A percentile compares a stretch with the other conserved stretches of the same genome.
phyloP scores from a whole-genome alignment of 495 filamentous ascomycete species.

The Trichoderma gamsii region DNA sequence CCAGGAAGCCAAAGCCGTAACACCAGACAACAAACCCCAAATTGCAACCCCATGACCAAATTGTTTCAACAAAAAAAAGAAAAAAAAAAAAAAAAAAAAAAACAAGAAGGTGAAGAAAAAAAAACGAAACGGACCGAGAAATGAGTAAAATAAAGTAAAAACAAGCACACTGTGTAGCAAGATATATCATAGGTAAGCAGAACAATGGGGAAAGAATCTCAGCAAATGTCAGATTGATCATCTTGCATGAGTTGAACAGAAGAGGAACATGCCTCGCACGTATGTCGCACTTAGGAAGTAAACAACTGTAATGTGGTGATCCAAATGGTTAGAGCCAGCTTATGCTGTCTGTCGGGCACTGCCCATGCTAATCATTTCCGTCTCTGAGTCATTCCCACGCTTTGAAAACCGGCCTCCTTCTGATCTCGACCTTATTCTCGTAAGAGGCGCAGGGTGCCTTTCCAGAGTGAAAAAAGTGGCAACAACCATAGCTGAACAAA shows the following conservation, averaged over 20 bases:
- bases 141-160: background rate
- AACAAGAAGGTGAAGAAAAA: too few relatives aligned
- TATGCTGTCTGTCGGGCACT: background rate
- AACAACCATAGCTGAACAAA: slow-evolving; percentile 12
- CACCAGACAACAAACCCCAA: background rate
- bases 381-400: background rate
- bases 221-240: background rate
- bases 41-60: background rate
- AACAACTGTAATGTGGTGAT: background rate
- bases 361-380: background rate
- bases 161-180: background rate
- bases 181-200: background rate
- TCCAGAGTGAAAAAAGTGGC: slow-evolving; percentile 8
- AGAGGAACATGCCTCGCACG: background rate
- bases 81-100: background rate
- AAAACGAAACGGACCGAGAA: background rate
- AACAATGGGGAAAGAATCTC: background rate
- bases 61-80: background rate
- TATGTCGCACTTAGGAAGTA: background rate
- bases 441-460: background rate
- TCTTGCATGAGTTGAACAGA: background rate
- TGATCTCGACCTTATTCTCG: background rate
- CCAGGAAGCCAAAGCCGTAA: background rate
- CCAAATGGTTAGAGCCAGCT: background rate
- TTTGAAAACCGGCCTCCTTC: background rate